Conservation (phyloP, 257 asterid genomes). For the Capsicum chinense region DNA sequence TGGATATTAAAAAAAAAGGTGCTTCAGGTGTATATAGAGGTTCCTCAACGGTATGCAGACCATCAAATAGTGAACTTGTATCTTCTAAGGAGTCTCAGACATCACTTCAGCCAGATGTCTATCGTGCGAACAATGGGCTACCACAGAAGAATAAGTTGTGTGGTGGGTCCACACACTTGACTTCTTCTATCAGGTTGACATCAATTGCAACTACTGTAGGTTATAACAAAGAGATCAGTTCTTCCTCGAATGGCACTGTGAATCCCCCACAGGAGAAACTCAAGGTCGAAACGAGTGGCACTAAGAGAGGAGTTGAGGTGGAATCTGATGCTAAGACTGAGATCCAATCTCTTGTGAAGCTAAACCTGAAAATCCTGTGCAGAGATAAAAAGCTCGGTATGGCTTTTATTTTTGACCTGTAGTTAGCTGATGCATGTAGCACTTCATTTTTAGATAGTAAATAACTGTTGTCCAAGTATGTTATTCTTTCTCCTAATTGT, state of each 20-base stretch:
- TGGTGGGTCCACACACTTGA: slow-evolving; percentile 31
- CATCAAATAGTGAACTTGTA: slow-evolving; percentile 23
- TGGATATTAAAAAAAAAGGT: slow-evolving; percentile 24
- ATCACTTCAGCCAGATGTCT: slow-evolving; percentile 28
- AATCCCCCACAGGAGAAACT: slow-evolving; percentile 41
- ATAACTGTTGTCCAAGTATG: background rate
- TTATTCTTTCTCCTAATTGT: background rate
- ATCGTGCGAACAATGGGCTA: slow-evolving; percentile 24
- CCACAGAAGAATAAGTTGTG: slow-evolving; percentile 29
- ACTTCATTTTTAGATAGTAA: slow-evolving; percentile 5
- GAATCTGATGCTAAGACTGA: slow-evolving; percentile 64
- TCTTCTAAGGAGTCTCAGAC: slow-evolving; percentile 35
- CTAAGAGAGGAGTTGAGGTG: slow-evolving; percentile 38
- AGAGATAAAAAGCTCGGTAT: slow-evolving; percentile 62
- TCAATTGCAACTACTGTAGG: slow-evolving; percentile 32
- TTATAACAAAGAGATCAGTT: slow-evolving; percentile 34
- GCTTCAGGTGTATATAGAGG: slow-evolving; percentile 20
- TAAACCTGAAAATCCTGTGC: slow-evolving; percentile 64
- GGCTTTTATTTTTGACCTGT: slow-evolving; percentile 20
- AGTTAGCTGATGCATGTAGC: slow-evolving; percentile 21
- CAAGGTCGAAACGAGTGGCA: slow-evolving; percentile 36
- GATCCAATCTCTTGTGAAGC: slow-evolving; percentile 77
- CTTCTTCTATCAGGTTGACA: slow-evolving; percentile 37
- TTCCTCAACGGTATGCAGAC: slow-evolving; percentile 26
- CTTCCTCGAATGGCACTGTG: slow-evolving; percentile 42